These are phyloP conservation scores for Amanita thiersii DNA, from an alignment of 768 basidiomycete genomes.

Conservation along the genomic window DNA sequence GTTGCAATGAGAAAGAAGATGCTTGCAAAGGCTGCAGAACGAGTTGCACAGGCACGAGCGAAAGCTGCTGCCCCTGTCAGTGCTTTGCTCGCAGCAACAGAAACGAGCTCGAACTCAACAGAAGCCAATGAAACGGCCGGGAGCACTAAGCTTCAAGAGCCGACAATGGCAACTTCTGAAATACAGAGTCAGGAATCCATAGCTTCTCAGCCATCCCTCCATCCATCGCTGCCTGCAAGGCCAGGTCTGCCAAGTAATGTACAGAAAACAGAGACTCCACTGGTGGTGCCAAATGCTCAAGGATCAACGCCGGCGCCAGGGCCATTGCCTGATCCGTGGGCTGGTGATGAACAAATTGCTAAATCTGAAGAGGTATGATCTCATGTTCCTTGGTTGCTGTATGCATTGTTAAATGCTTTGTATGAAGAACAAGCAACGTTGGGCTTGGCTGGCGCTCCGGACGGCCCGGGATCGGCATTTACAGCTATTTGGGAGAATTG, in stretches of 20 bases:
- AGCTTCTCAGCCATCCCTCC: slow-evolving; percentile 36
- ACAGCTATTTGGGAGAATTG: slow-evolving; percentile 77
- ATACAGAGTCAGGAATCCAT: slow-evolving; percentile 14
- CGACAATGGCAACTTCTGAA: slow-evolving; percentile 9
- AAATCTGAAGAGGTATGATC: slow-evolving; percentile 56
- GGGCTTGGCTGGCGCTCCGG: slow-evolving; percentile 77
- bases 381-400: slow-evolving; percentile 9
- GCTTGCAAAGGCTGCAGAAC: slow-evolving; percentile 24
- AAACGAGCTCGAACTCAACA: slow-evolving; percentile 10
- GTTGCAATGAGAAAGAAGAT: slow-evolving; percentile 46
- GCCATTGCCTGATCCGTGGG: slow-evolving; percentile 21
- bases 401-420: slow-evolving; percentile 1
- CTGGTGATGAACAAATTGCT: slow-evolving; percentile 40
- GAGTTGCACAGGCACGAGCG: slow-evolving; percentile 18
- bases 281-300: slow-evolving; percentile 17
- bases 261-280: slow-evolving; percentile 20
- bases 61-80: slow-evolving; percentile 18
- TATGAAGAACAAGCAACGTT: slow-evolving; percentile 63
- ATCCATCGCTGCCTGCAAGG: slow-evolving; percentile 68
- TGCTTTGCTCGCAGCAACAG: slow-evolving; percentile 12
- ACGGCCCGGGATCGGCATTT: slow-evolving; percentile 66
- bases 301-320: slow-evolving; percentile 15
- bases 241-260: slow-evolving; percentile 43
- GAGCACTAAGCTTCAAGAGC: not conserved
- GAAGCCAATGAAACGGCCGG: slow-evolving; percentile 12